Evolutionary conservation across 441 rosid species (phyloP).

Genomic region (Croton laevigatus): DNA sequence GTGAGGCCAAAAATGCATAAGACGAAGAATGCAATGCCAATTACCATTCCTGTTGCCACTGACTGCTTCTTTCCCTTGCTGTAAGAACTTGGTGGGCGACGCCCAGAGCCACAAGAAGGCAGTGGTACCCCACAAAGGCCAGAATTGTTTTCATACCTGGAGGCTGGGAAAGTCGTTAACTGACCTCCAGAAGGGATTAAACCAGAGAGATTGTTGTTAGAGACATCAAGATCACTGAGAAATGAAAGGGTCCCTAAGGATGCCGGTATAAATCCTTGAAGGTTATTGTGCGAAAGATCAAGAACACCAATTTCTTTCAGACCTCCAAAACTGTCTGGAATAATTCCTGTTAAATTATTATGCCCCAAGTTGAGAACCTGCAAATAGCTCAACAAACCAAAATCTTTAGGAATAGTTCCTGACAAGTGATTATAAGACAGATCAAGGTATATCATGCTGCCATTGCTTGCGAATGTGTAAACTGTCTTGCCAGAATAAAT

Average conservation of each 20-base stretch:
- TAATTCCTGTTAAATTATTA: constrained; percentile 59
- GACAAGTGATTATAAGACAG: constrained; percentile 68
- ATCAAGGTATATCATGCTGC: constrained; percentile 88
- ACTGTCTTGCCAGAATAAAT: constrained; percentile 77
- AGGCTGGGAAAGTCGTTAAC: constrained; percentile 75
- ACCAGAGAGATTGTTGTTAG: constrained; percentile 85
- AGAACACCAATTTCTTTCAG: constrained; percentile 76
- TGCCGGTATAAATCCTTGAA: constrained; percentile 71
- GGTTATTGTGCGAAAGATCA: constrained; percentile 75
- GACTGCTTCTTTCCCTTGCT: constrained; percentile 39
- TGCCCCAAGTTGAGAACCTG: constrained; percentile 92
- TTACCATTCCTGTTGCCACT: constrained; percentile 51
- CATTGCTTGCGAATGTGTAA: constrained; percentile 62
- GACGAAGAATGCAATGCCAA: constrained; percentile 57
- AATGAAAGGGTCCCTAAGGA: constrained; percentile 73
- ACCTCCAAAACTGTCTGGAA: constrained; percentile 76
- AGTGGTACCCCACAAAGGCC: constrained; percentile 93
- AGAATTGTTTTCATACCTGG: constrained; percentile 82
- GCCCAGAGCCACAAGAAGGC: constrained; percentile 53
- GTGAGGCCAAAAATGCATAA: constrained; percentile 57
- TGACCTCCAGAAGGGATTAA: constrained; percentile 88
- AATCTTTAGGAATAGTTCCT: constrained; percentile 60
- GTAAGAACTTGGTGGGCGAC: constrained; percentile 22
- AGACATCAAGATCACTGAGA: constrained; percentile 89
- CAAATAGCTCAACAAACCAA: constrained; percentile 63